phyloP scores from a whole-genome alignment of 768 basidiomycete species.

The Strobilomyces echinocephalus region DNA sequence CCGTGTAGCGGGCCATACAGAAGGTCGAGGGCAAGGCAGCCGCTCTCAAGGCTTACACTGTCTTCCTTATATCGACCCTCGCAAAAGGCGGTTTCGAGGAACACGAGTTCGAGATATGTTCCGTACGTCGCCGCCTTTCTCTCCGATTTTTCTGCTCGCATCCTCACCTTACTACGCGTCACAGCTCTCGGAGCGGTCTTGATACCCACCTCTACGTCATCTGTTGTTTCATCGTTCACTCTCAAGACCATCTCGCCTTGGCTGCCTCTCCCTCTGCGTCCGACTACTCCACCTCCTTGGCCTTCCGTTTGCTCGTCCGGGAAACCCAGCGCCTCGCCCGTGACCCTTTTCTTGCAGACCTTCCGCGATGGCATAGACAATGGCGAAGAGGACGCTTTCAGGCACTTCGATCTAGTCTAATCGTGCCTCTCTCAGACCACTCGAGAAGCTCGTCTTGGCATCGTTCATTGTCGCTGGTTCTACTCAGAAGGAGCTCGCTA shows the following conservation, averaged over 20 bases:
- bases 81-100: slow-evolving; percentile 96
- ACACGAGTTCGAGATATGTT: slow-evolving; percentile 91
- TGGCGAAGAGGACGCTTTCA: slow-evolving; percentile 79
- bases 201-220: slow-evolving; percentile 98
- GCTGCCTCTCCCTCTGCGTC: slow-evolving; percentile 57
- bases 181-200: slow-evolving; percentile 90
- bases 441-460: slow-evolving; percentile 74
- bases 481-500: slow-evolving; percentile 52
- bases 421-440: slow-evolving; percentile 71
- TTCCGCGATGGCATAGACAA: slow-evolving; percentile 88
- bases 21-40: too few relatives aligned
- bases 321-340: slow-evolving; percentile 86
- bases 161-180: slow-evolving; percentile 16
- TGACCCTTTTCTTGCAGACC: slow-evolving; percentile 83
- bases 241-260: slow-evolving; percentile 64
- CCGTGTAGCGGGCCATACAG: too few relatives aligned
- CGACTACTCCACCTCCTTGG: slow-evolving; percentile 72
- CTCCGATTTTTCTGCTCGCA: slow-evolving; percentile 8
- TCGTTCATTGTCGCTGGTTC: slow-evolving; percentile 67
- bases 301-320: slow-evolving; percentile 80
- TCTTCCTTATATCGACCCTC: slow-evolving; percentile 92
- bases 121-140: slow-evolving; percentile 51
- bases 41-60: slow-evolving; percentile 97
- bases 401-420: slow-evolving; percentile 80
- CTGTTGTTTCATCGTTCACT: slow-evolving; percentile 88